phyloP scores from a whole-genome alignment of 495 filamentous ascomycete genomes.

The Neurospora sp. region DNA sequence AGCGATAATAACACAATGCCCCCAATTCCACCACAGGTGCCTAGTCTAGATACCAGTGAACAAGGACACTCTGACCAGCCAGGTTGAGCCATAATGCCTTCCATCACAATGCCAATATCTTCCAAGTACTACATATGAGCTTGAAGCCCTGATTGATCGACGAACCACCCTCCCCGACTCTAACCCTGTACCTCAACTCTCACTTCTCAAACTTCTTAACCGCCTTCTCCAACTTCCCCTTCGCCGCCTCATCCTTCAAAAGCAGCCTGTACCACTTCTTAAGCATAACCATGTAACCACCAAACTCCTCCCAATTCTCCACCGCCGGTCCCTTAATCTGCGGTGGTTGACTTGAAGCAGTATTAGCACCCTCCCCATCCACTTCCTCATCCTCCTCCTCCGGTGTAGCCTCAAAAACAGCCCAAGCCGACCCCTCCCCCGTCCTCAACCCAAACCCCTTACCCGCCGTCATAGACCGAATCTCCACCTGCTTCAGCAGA shows the following conservation, averaged over 20 bases:
- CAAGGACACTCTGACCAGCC: neutral
- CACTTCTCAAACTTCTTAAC: constrained; percentile 27
- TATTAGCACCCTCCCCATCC: neutral
- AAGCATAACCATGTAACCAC: constrained; percentile 21
- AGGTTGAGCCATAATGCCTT: neutral
- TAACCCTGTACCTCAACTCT: constrained; percentile 3
- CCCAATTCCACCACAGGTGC: neutral
- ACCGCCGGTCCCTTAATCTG: constrained; percentile 38
- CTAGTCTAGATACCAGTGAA: neutral
- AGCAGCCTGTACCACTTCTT: constrained; percentile 31
- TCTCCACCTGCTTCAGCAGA: constrained; percentile 64
- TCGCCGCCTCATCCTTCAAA: constrained; percentile 19
- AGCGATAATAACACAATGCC: neutral
- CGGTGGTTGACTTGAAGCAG: constrained; percentile 7
- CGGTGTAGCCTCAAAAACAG: constrained; percentile 39
- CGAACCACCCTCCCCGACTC: neutral
- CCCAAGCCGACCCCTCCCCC: constrained; percentile 47
- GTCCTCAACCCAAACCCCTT: constrained; percentile 37
- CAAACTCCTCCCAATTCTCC: constrained; percentile 30
- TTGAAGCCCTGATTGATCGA: neutral
- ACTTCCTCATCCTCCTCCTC: neutral
- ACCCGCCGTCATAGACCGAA: constrained; percentile 49
- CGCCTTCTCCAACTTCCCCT: constrained; percentile 30
- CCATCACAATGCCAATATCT: neutral
- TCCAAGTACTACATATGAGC: neutral